phyloP scores from a whole-genome alignment of 2,329 filamentous ascomycete species.

The Beauveria varroae region DNA sequence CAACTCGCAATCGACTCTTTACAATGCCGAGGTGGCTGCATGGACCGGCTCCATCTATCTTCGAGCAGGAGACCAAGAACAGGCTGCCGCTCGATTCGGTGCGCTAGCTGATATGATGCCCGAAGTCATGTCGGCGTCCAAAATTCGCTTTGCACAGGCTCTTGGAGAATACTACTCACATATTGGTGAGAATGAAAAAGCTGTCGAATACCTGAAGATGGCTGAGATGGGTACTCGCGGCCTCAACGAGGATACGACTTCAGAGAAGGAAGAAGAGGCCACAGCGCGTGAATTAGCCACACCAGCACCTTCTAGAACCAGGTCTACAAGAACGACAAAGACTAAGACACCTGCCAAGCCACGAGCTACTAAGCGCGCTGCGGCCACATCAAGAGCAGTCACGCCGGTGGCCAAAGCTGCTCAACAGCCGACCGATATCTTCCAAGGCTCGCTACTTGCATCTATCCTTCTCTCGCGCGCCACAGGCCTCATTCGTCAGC shows the following conservation, averaged over 20 bases:
- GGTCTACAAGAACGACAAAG: slow-evolving; percentile 9
- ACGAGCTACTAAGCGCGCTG: slow-evolving; percentile 2
- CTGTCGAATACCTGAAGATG: slow-evolving; percentile 35
- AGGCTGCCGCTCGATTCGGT: slow-evolving; percentile 45
- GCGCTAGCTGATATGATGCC: slow-evolving; percentile 46
- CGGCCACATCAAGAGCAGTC: slow-evolving; percentile 18
- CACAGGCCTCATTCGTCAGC: slow-evolving; percentile 37
- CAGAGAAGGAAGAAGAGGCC: slow-evolving; percentile 13
- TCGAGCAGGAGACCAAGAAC: slow-evolving; percentile 50
- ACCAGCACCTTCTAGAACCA: slow-evolving; percentile 12
- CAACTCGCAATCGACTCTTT: slow-evolving; percentile 55
- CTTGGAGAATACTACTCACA: slow-evolving; percentile 49
- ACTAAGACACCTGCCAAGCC: slow-evolving; percentile 11
- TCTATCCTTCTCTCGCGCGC: slow-evolving; percentile 32
- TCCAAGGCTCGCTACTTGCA: slow-evolving; percentile 29
- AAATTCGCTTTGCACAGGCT: slow-evolving; percentile 42
- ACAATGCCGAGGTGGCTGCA: slow-evolving; percentile 45
- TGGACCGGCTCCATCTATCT: slow-evolving; percentile 50
- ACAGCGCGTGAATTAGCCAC: slow-evolving; percentile 12
- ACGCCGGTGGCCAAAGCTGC: slow-evolving; percentile 14
- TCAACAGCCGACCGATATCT: slow-evolving; percentile 23
- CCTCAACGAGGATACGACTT: neutral
- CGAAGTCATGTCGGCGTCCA: slow-evolving; percentile 27
- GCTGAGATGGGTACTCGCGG: slow-evolving; percentile 32
- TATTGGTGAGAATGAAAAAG: slow-evolving; percentile 36